Conservation (phyloP, 2,329 filamentous ascomycete genomes). For the Colletotrichum sp. region DNA sequence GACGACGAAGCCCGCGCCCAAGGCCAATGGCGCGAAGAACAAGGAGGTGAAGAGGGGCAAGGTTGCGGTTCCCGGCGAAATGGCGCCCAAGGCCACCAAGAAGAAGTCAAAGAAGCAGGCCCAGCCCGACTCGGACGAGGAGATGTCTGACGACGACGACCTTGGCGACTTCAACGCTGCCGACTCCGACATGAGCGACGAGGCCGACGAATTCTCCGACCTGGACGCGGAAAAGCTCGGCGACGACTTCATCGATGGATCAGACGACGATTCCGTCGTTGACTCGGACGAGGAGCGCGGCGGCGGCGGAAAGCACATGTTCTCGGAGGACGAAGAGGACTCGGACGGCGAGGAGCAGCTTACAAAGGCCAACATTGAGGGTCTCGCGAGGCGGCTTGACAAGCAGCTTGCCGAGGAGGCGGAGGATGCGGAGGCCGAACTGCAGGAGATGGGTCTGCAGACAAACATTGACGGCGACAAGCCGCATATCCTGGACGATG, state of each 20-base stretch:
- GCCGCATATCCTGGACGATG: slow-evolving; percentile 68
- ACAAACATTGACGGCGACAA: slow-evolving; percentile 88
- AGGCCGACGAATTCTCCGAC: slow-evolving; percentile 45
- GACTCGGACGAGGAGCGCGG: slow-evolving; percentile 73
- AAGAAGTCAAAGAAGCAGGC: slow-evolving; percentile 33
- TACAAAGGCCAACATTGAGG: slow-evolving; percentile 95
- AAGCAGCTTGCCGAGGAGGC: slow-evolving; percentile 77
- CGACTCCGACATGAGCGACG: slow-evolving; percentile 46
- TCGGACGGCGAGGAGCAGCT: slow-evolving; percentile 88
- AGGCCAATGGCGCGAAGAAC: slow-evolving; percentile 37
- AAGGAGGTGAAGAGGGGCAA: slow-evolving; percentile 36
- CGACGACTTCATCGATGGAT: slow-evolving; percentile 63
- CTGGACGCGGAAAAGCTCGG: slow-evolving; percentile 46
- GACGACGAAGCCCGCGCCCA: slow-evolving; percentile 37
- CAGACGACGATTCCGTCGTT: slow-evolving; percentile 64
- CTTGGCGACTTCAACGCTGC: slow-evolving; percentile 41
- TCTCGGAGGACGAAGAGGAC: slow-evolving; percentile 93
- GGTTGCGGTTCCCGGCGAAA: slow-evolving; percentile 27
- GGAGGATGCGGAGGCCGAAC: slow-evolving; percentile 82
- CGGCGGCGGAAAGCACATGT: slow-evolving; percentile 70
- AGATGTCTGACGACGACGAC: slow-evolving; percentile 28
- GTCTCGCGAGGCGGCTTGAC: slow-evolving; percentile 85
- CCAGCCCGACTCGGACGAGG: slow-evolving; percentile 18
- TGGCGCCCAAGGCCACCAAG: slow-evolving; percentile 22
- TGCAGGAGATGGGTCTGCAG: slow-evolving; percentile 84